These are phyloP conservation scores for Ceratocystis huliohia DNA, from an alignment of 2,329 filamentous ascomycete species.

Conservation along the genomic window DNA sequence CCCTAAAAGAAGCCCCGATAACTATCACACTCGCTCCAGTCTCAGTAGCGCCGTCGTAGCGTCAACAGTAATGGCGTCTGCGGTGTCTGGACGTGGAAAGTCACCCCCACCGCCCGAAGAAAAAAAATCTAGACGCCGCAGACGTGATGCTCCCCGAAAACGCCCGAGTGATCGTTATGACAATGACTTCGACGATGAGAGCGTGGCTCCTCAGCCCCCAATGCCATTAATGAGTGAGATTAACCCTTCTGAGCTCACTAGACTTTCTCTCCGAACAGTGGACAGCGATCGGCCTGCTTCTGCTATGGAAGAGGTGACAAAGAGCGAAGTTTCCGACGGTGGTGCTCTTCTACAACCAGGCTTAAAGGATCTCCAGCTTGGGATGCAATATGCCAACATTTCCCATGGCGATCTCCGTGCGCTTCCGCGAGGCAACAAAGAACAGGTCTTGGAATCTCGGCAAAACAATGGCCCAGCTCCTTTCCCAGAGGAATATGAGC, in stretches of 20 bases:
- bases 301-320: conserved; percentile 48
- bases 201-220: conserved; percentile 49
- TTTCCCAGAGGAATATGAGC: conserved; percentile 37
- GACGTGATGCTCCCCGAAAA: conserved; percentile 39
- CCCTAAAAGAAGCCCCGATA: conserved; percentile 34
- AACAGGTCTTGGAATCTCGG: not conserved
- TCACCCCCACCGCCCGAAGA: conserved; percentile 24
- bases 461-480: conserved; percentile 25
- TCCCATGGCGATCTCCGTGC: conserved; percentile 47
- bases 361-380: conserved; percentile 30
- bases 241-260: conserved; percentile 73
- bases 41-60: not conserved
- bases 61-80: conserved; percentile 29
- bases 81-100: conserved; percentile 14
- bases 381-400: conserved; percentile 53
- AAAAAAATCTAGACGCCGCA: conserved; percentile 32
- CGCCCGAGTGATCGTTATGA: conserved; percentile 34
- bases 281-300: conserved; percentile 62
- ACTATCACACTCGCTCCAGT: conserved; percentile 31
- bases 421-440: conserved; percentile 35
- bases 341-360: conserved; percentile 27
- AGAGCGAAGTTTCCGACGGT: conserved; percentile 51
- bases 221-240: conserved; percentile 84
- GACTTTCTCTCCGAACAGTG: conserved; percentile 74
- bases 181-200: conserved; percentile 43